These are phyloP conservation scores for Suillus bovinus DNA, from an alignment of 768 basidiomycete genomes.

Conservation along the genomic window DNA sequence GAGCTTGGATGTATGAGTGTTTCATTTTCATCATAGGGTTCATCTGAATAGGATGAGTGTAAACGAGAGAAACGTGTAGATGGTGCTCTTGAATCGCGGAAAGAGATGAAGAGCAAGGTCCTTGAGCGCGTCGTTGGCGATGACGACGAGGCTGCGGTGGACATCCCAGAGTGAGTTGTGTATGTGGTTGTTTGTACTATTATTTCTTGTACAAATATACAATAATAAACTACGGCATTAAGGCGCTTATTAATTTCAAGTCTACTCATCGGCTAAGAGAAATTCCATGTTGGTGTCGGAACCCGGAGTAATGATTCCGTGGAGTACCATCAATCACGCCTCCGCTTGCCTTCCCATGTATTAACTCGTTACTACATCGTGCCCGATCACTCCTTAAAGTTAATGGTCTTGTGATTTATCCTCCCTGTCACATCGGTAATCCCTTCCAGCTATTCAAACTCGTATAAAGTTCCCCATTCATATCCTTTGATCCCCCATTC, in stretches of 20 bases:
- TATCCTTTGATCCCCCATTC: conserved; percentile 10
- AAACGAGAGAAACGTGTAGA: conserved; percentile 42
- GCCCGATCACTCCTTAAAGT: conserved; percentile 28
- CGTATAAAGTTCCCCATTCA: conserved; percentile 34
- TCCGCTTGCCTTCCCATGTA: conserved; percentile 9
- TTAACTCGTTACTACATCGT: conserved; percentile 24
- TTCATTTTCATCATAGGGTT: conserved; percentile 62
- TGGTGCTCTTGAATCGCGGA: conserved; percentile 72
- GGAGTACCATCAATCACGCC: conserved; percentile 4
- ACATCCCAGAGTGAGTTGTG: conserved; percentile 30
- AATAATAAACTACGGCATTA: conserved; percentile 19
- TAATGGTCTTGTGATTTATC: conserved; percentile 31
- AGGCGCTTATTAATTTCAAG: too few relatives aligned
- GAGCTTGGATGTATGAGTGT: conserved; percentile 51
- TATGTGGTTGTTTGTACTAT: conserved; percentile 23
- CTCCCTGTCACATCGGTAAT: conserved; percentile 13
- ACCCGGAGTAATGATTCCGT: conserved; percentile 3
- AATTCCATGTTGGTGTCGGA: not conserved
- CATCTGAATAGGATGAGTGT: conserved; percentile 42
- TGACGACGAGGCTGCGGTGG: conserved; percentile 33
- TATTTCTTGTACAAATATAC: conserved; percentile 19
- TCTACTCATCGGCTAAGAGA: not conserved
- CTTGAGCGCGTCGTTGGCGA: conserved; percentile 74
- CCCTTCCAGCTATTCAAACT: conserved; percentile 13
- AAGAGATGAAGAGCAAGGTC: conserved; percentile 92